Evolutionary conservation across 1,284 basidiomycete genomes (phyloP).

Genomic region (Ganoderma resinaceum): DNA sequence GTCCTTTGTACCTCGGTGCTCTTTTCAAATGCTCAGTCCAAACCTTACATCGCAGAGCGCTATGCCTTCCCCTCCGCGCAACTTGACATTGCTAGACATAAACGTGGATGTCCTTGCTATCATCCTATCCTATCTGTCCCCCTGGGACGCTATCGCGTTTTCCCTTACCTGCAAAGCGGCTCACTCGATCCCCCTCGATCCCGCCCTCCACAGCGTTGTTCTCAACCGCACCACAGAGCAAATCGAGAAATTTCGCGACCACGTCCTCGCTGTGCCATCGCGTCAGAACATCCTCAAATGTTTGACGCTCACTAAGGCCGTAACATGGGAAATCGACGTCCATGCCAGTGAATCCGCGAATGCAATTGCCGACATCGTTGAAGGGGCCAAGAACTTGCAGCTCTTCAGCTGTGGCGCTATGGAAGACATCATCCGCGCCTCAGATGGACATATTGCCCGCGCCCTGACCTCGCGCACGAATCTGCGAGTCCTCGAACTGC

Average conservation of each 20-base stretch:
- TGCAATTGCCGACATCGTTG: conserved; percentile 18
- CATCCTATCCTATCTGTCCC: conserved; percentile 19
- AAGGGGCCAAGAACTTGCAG: conserved; percentile 8
- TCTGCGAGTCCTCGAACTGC: conserved; percentile 9
- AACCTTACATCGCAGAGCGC: background rate
- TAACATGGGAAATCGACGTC: conserved; percentile 22
- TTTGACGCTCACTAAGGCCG: conserved; percentile 14
- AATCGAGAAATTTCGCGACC: conserved; percentile 20
- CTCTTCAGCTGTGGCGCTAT: conserved; percentile 19
- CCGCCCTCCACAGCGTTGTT: conserved; percentile 20
- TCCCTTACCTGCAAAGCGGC: conserved; percentile 17
- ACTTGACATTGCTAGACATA: conserved; percentile 1
- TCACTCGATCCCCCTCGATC: conserved; percentile 11
- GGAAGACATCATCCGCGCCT: conserved; percentile 1
- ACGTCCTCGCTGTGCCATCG: conserved; percentile 11
- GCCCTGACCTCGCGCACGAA: conserved; percentile 6
- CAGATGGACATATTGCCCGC: conserved; percentile 5
- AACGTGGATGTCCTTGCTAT: conserved; percentile 15
- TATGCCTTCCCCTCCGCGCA: conserved; percentile 4
- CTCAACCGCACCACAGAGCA: conserved; percentile 15
- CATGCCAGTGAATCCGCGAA: background rate
- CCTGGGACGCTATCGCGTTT: conserved; percentile 16
- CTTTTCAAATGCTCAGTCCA: too few species aligned
- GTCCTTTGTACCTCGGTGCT: background rate
- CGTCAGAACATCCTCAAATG: conserved; percentile 18